Evolutionary conservation across 2,329 filamentous ascomycete genomes (phyloP).

Genomic region (Alternaria sp.): DNA sequence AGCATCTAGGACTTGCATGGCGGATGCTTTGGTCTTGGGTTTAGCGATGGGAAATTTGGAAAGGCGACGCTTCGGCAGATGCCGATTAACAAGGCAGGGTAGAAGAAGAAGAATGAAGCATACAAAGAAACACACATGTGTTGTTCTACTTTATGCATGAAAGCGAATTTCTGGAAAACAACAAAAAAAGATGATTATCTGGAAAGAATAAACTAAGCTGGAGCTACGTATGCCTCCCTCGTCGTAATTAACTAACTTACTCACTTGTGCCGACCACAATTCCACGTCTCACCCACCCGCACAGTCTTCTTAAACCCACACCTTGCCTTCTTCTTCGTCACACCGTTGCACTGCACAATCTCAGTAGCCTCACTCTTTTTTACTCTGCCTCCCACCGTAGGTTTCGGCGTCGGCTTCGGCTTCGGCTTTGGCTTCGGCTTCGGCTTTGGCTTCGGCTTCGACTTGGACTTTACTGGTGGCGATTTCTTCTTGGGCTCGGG

Average conservation of each 20-base stretch:
- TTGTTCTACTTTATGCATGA: not conserved
- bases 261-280: slow-evolving; percentile 9
- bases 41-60: slow-evolving; percentile 5
- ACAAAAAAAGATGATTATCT: not conserved
- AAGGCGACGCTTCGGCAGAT: not conserved
- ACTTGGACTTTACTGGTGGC: not conserved
- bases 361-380: not conserved
- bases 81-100: not conserved
- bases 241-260: not conserved
- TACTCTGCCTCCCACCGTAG: not conserved
- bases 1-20: slow-evolving; percentile 24
- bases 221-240: not conserved
- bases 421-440: not conserved
- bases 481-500: not conserved
- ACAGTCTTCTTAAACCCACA: not conserved
- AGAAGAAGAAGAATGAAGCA: not conserved
- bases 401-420: not conserved
- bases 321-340: not conserved
- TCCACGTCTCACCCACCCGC: not conserved
- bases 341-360: not conserved
- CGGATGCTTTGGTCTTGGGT: slow-evolving; percentile 15
- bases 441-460: not conserved
- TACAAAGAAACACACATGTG: not conserved
- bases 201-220: not conserved
- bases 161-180: not conserved